Evolutionary conservation across 164 flowering plant genomes (phyloP).

Genomic region (Piper betle): DNA sequence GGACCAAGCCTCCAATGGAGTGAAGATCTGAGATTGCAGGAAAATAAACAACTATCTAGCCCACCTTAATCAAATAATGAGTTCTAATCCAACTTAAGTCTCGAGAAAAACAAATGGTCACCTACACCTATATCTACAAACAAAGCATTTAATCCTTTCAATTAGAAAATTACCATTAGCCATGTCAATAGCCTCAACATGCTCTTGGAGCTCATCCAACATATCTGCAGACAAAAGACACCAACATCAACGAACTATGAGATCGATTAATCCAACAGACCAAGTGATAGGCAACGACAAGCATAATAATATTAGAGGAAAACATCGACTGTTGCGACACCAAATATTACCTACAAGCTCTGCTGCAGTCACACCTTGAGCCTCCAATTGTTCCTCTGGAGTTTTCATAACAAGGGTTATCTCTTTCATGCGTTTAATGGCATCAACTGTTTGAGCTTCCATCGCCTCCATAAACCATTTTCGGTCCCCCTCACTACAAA

Average conservation of each 20-base stretch:
- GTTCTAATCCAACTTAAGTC: too few relatives aligned
- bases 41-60: background rate
- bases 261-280: background rate
- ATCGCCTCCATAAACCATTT: constrained; percentile 96
- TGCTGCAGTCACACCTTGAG: constrained; percentile 70
- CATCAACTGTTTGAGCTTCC: constrained; percentile 66
- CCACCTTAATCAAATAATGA: too few relatives aligned
- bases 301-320: background rate
- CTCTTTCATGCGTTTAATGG: constrained; percentile 79
- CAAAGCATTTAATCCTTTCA: too few relatives aligned
- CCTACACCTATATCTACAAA: too few relatives aligned
- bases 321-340: too few relatives aligned
- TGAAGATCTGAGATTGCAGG: constrained; percentile 48
- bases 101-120: too few relatives aligned
- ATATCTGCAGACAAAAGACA: constrained; percentile 31
- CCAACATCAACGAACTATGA: background rate
- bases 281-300: too few relatives aligned
- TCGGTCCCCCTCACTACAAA: constrained; percentile 70
- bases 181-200: constrained; percentile 92
- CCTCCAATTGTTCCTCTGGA: constrained; percentile 72
- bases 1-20: constrained; percentile 83
- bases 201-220: constrained; percentile 93
- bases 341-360: constrained; percentile 64
- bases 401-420: constrained; percentile 85
- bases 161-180: constrained; percentile 57